A percentile compares a stretch with the other conserved stretches of the same genome.
Evolutionary conservation across 2,329 filamentous ascomycete species (phyloP).

Genomic region (Penicillium sp.): DNA sequence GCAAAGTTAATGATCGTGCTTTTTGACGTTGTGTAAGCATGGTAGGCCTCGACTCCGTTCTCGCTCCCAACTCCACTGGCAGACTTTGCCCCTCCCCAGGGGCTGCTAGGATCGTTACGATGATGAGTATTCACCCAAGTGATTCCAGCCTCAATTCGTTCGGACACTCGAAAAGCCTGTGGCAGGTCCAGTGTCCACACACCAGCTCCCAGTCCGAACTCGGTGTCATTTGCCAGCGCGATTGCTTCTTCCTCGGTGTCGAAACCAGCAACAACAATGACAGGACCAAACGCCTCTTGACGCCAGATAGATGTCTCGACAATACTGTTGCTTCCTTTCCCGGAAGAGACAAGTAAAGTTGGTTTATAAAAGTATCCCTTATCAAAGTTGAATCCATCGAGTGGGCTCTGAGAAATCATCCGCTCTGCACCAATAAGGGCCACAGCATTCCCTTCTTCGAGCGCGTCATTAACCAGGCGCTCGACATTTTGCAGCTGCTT

Average conservation of each 20-base stretch:
- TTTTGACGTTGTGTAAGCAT: conserved; percentile 51
- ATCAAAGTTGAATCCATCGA: conserved; percentile 18
- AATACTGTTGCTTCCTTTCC: conserved; percentile 4
- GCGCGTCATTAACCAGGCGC: conserved; percentile 6
- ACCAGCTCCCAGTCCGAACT: conserved; percentile 51
- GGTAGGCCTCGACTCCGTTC: conserved; percentile 64
- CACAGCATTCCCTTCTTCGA: background rate
- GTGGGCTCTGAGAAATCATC: conserved; percentile 11
- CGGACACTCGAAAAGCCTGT: conserved; percentile 48
- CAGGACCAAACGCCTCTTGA: conserved; percentile 51
- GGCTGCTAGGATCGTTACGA: conserved; percentile 69
- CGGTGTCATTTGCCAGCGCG: conserved; percentile 48
- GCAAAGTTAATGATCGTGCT: conserved; percentile 58
- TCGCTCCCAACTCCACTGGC: conserved; percentile 66
- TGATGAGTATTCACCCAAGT: conserved; percentile 57
- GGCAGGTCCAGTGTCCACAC: conserved; percentile 51
- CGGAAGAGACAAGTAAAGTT: conserved; percentile 12
- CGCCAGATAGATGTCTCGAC: conserved; percentile 31
- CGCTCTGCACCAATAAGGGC: conserved; percentile 12
- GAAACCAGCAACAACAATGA: conserved; percentile 50
- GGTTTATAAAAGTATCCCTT: conserved; percentile 21
- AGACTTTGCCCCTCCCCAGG: conserved; percentile 62
- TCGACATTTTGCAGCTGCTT: conserved; percentile 17
- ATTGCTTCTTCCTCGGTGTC: conserved; percentile 48
- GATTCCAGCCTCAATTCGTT: conserved; percentile 49